These are phyloP conservation scores for Apiospora pterosperma DNA, from an alignment of 2,329 filamentous ascomycete genomes.

Conservation along the genomic window DNA sequence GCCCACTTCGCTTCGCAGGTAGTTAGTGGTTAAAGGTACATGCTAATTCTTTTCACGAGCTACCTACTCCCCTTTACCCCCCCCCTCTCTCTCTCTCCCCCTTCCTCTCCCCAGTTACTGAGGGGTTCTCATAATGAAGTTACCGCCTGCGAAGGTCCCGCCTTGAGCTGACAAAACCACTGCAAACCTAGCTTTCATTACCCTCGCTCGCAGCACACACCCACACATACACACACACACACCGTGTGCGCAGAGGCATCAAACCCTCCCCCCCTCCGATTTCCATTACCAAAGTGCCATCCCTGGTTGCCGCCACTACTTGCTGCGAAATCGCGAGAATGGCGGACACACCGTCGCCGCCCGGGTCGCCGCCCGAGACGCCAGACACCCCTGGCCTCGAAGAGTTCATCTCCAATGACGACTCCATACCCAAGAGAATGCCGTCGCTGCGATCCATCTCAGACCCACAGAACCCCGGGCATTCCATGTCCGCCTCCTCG, in stretches of 20 bases:
- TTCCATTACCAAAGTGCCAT: neutral
- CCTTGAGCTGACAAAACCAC: constrained; percentile 1
- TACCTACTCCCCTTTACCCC: neutral
- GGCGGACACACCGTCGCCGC: constrained; percentile 3
- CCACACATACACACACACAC: too few species aligned
- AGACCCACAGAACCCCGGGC: constrained; percentile 47
- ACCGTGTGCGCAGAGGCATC: neutral
- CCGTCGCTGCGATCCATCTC: constrained; percentile 59
- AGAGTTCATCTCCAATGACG: constrained; percentile 4
- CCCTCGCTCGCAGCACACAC: neutral
- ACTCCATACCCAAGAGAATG: constrained; percentile 41
- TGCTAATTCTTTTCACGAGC: constrained; percentile 3
- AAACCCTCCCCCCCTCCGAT: neutral
- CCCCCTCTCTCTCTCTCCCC: neutral
- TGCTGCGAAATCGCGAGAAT: neutral
- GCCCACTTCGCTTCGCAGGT: neutral
- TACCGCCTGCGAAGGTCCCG: neutral
- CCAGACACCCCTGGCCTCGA: constrained; percentile 2
- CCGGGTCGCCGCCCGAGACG: constrained; percentile 2
- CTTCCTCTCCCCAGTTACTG: neutral
- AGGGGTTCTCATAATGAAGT: neutral
- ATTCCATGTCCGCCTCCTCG: constrained; percentile 74
- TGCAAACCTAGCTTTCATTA: neutral
- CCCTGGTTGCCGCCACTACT: neutral
- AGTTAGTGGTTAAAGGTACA: neutral